phyloP scores from a whole-genome alignment of 306 rosid genomes.

The Senna siamea region DNA sequence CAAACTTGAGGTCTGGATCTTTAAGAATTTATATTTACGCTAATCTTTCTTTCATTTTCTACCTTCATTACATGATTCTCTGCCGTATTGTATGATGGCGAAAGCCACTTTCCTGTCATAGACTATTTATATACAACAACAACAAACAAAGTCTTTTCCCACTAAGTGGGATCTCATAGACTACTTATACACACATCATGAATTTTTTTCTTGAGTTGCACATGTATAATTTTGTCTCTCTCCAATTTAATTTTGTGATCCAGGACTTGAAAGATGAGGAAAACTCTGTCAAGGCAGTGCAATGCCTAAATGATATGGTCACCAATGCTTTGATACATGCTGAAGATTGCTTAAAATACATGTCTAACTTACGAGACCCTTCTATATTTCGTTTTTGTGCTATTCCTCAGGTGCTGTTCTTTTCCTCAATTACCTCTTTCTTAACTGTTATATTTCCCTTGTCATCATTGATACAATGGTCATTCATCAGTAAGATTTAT shows the following conservation, averaged over 20 bases:
- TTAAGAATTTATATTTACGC: slow-evolving; percentile 32
- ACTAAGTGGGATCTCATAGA: not conserved
- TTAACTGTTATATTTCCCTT: slow-evolving; percentile 29
- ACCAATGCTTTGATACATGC: slow-evolving; percentile 79
- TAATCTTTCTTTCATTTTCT: slow-evolving; percentile 20
- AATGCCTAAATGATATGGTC: slow-evolving; percentile 95
- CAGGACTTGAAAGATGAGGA: slow-evolving; percentile 88
- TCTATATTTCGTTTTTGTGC: slow-evolving; percentile 91
- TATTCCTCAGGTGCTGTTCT: slow-evolving; percentile 83
- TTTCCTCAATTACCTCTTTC: slow-evolving; percentile 26
- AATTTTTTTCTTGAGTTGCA: slow-evolving; percentile 2
- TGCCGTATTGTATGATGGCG: slow-evolving; percentile 27
- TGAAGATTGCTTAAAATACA: slow-evolving; percentile 80
- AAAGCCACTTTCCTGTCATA: slow-evolving; percentile 23
- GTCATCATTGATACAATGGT: slow-evolving; percentile 26
- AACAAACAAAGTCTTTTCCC: too few relatives aligned
- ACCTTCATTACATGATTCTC: slow-evolving; percentile 20
- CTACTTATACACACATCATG: not conserved
- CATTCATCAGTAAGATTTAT: slow-evolving; percentile 29
- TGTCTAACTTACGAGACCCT: slow-evolving; percentile 66
- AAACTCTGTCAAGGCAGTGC: slow-evolving; percentile 84
- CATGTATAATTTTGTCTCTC: slow-evolving; percentile 18
- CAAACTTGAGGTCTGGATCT: slow-evolving; percentile 82
- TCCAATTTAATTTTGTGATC: slow-evolving; percentile 29
- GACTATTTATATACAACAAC: not conserved